Conservation (phyloP, 2,329 filamentous ascomycete species). For the Graphilbum ipis-grandicollis region DNA sequence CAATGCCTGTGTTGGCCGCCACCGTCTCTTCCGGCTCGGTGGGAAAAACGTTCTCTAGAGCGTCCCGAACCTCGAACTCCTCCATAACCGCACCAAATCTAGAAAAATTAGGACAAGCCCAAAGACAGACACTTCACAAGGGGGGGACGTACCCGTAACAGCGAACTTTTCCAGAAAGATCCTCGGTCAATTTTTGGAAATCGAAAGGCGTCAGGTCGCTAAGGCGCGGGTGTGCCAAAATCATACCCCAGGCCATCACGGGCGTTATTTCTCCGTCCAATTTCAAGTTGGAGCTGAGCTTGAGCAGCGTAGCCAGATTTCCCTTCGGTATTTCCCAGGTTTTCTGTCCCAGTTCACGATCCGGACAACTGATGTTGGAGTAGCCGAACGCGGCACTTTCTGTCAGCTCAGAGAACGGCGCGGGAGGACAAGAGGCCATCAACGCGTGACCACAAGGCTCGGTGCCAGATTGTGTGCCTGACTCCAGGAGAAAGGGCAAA, state of each 20-base stretch:
- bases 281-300: slow-evolving; percentile 67
- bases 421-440: slow-evolving; percentile 81
- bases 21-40: slow-evolving; percentile 26
- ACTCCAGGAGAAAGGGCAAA: slow-evolving; percentile 59
- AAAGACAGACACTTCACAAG: too few relatives aligned
- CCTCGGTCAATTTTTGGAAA: slow-evolving; percentile 53
- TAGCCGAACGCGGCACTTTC: slow-evolving; percentile 35
- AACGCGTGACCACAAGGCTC: slow-evolving; percentile 75
- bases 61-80: slow-evolving; percentile 58
- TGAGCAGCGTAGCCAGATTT: slow-evolving; percentile 65
- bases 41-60: slow-evolving; percentile 52
- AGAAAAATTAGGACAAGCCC: slow-evolving; percentile 5
- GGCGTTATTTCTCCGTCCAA: slow-evolving; percentile 86
- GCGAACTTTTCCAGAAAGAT: slow-evolving; percentile 62
- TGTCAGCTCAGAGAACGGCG: slow-evolving; percentile 32
- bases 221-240: slow-evolving; percentile 56
- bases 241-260: slow-evolving; percentile 82
- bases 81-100: slow-evolving; percentile 49
- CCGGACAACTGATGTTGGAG: slow-evolving; percentile 15
- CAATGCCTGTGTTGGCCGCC: neutral
- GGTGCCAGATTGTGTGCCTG: slow-evolving; percentile 38
- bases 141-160: slow-evolving; percentile 68
- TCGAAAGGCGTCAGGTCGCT: slow-evolving; percentile 48
- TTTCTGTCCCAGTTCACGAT: slow-evolving; percentile 37
- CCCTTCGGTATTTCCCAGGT: slow-evolving; percentile 55